Percentiles rank a stretch among this genome's conserved stretches.
Evolutionary conservation across 2,329 filamentous ascomycete genomes (phyloP).

Genomic region (Penicillium fuscoglaucum): DNA sequence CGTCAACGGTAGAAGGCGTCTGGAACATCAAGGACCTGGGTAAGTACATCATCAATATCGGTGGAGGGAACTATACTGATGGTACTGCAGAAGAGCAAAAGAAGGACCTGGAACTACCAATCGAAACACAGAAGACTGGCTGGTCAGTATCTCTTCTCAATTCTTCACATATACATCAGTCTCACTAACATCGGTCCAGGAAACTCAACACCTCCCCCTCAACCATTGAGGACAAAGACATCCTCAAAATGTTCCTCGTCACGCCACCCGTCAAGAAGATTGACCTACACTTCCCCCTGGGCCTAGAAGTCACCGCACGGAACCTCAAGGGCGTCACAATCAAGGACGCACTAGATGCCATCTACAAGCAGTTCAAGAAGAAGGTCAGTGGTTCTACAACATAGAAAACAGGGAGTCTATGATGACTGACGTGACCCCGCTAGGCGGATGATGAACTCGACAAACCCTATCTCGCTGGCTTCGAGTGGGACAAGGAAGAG

Average conservation of each 20-base stretch:
- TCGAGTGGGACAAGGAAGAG: slow-evolving; percentile 95
- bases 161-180: background rate
- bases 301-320: slow-evolving; percentile 81
- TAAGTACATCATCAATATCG: slow-evolving; percentile 49
- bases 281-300: slow-evolving; percentile 86
- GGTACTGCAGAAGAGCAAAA: slow-evolving; percentile 29
- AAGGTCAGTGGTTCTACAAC: slow-evolving; percentile 61
- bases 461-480: slow-evolving; percentile 81
- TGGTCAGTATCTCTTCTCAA: slow-evolving; percentile 26
- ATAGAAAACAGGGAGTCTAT: background rate
- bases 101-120: slow-evolving; percentile 36
- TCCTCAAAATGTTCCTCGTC: slow-evolving; percentile 78
- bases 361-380: slow-evolving; percentile 96
- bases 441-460: slow-evolving; percentile 91
- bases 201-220: slow-evolving; percentile 87
- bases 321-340: slow-evolving; percentile 95
- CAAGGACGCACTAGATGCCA: slow-evolving; percentile 93
- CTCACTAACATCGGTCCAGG: slow-evolving; percentile 54
- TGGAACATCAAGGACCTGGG: slow-evolving; percentile 83
- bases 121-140: slow-evolving; percentile 40
- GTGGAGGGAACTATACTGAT: background rate
- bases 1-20: slow-evolving; percentile 71
- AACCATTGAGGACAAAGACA: slow-evolving; percentile 77
- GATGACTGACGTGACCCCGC: slow-evolving; percentile 3
- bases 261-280: slow-evolving; percentile 88